phyloP scores from a whole-genome alignment of 345 rosid species.

The Bruguiera gymnorhiza region DNA sequence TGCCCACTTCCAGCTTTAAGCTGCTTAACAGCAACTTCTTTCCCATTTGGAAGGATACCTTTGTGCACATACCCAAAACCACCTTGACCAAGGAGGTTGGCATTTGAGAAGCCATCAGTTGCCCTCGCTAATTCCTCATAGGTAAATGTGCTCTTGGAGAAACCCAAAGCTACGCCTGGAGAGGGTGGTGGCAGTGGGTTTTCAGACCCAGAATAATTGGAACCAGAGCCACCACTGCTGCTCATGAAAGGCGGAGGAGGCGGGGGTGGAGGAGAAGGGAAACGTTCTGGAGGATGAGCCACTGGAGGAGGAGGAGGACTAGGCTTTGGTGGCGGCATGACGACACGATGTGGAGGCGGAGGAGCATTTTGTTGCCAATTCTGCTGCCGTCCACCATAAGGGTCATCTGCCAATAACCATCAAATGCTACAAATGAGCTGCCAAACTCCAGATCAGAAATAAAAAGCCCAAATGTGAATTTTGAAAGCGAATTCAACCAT shows the following conservation, averaged over 20 bases:
- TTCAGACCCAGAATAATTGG: constrained; percentile 51
- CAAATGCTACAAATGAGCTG: constrained; percentile 9
- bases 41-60: constrained; percentile 31
- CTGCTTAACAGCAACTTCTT: constrained; percentile 26
- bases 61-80: constrained; percentile 33
- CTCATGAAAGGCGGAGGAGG: constrained; percentile 33
- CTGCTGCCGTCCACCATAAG: constrained; percentile 43
- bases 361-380: constrained; percentile 64
- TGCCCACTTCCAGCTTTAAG: constrained; percentile 34
- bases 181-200: constrained; percentile 59
- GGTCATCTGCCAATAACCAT: constrained; percentile 40
- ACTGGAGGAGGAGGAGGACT: constrained; percentile 26
- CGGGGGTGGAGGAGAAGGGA: constrained; percentile 17
- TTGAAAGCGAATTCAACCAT: not conserved
- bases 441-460: not conserved
- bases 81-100: constrained; percentile 34
- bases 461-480: not conserved
- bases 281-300: constrained; percentile 14
- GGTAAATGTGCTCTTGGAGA: constrained; percentile 52
- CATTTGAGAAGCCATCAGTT: constrained; percentile 27
- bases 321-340: constrained; percentile 8
- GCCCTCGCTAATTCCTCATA: constrained; percentile 30
- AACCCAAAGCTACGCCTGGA: constrained; percentile 50
- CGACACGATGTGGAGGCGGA: constrained; percentile 36
- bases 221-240: constrained; percentile 66